Percentiles rank a stretch among this genome's conserved stretches.
phyloP scores from a whole-genome alignment of 208 protist species.

The Leishmania gerbilli region DNA sequence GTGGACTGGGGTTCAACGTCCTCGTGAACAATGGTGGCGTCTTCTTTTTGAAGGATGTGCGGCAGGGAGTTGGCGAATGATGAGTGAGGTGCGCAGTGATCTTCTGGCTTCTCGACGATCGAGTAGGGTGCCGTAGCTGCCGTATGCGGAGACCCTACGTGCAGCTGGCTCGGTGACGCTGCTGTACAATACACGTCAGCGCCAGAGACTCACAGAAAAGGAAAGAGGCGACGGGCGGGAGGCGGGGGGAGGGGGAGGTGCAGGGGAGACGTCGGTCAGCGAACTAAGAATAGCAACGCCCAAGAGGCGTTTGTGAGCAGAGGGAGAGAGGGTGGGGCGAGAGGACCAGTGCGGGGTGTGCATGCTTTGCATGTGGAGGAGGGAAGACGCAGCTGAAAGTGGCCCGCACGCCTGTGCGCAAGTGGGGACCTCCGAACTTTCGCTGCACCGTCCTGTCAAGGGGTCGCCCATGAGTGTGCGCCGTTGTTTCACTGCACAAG shows the following conservation, averaged over 20 bases:
- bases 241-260: neutral
- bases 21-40: neutral
- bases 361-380: neutral
- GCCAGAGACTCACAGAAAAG: neutral
- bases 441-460: neutral
- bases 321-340: neutral
- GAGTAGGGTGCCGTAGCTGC: neutral
- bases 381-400: neutral
- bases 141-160: neutral
- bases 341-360: neutral
- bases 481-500: neutral
- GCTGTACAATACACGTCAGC: neutral
- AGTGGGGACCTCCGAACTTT: neutral
- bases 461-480: neutral
- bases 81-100: neutral
- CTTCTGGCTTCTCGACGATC: neutral
- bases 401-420: neutral
- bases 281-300: neutral
- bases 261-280: neutral
- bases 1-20: neutral
- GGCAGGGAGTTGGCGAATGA: neutral
- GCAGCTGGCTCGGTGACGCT: neutral
- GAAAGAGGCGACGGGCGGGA: neutral
- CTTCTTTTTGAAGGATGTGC: neutral
- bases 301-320: neutral